Evolutionary conservation across 768 basidiomycete species (phyloP), one percentile per base, ranked within the genome.

Genomic region (Macrolepiota fuliginosa): DNA sequence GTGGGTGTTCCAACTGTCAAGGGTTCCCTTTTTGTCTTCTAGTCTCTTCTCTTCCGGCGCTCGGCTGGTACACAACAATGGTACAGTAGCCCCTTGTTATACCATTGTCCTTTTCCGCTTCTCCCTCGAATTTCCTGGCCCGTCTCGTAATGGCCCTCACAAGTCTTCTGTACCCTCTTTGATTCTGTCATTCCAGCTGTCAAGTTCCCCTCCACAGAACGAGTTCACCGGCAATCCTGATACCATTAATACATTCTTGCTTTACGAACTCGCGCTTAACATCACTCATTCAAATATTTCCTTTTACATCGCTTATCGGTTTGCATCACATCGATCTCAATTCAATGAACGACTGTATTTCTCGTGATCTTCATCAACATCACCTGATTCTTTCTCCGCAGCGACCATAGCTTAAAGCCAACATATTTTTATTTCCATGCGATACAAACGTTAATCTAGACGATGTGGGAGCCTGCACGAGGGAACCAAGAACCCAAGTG

Each of bases 111-210:
- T 40, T 36, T 12, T 12, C 11, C 37, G 19, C 22, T 54, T 54
- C 22, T 49, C 19, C 29, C 19, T 46, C 56, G 42, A 57, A 45
- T 46, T 42, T n/a, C 53, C 17, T 29, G 24, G 12, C 13, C 36
- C 22, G 27, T 52, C 35, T 46, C 39, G 49, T 60, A 54, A 52
- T 53, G 11, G 22, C 22, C 56, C 42, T 13, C 56, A 25, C 40
- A 57, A 57, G 29, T 40, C 56, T 40, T 57, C 13, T 17, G 7
- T 32, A 35, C 45, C 56, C 22, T 58, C 47, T 24, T 36, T 59
- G 50, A 59, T 59, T 53, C 58, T 53, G 58, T 59, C 58, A 59
- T 52, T 36, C 3, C 29, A 9, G 36, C 37, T 59, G 58, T 59
- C 50, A 50, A 35, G 13, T 2, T 7, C 24, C 17, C 45, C 4